Conservation (phyloP, 2,329 filamentous ascomycete genomes). For the Daldinia sp. region DNA sequence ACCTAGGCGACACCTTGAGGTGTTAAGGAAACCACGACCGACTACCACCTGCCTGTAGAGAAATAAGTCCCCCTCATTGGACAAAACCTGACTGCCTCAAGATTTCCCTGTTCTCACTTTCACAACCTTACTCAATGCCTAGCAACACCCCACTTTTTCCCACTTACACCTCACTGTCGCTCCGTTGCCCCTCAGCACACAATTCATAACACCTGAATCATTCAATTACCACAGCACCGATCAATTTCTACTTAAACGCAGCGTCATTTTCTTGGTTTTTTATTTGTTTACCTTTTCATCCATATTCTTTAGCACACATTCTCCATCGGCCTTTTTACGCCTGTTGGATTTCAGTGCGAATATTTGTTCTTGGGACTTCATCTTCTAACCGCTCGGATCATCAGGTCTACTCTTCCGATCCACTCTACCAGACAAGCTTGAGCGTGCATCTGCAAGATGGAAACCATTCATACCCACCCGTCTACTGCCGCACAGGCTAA, state of each 20-base stretch:
- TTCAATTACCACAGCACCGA: neutral
- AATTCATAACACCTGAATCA: conserved; percentile 3
- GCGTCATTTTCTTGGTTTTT: neutral
- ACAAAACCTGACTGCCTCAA: neutral
- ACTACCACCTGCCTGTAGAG: conserved; percentile 1
- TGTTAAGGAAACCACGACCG: neutral
- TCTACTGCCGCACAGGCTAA: conserved; percentile 92
- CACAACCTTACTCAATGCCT: neutral
- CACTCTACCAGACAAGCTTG: conserved; percentile 4
- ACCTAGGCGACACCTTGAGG: neutral
- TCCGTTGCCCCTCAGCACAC: neutral
- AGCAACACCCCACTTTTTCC: neutral
- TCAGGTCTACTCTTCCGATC: conserved; percentile 26
- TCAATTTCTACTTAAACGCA: neutral
- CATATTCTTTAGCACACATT: neutral
- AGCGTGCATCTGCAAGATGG: conserved; percentile 47
- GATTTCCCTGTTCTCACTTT: neutral
- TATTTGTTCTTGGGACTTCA: neutral
- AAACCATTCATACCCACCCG: conserved; percentile 73
- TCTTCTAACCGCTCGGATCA: conserved; percentile 7
- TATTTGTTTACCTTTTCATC: neutral
- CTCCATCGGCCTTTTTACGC: neutral
- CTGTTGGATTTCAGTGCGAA: neutral
- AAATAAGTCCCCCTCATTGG: neutral
- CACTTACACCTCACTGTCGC: neutral